Percentiles rank a stretch among this genome's conserved stretches.
phyloP scores from a whole-genome alignment of 2,329 filamentous ascomycete species.

The Immersiporthe knoxdaviesiana region DNA sequence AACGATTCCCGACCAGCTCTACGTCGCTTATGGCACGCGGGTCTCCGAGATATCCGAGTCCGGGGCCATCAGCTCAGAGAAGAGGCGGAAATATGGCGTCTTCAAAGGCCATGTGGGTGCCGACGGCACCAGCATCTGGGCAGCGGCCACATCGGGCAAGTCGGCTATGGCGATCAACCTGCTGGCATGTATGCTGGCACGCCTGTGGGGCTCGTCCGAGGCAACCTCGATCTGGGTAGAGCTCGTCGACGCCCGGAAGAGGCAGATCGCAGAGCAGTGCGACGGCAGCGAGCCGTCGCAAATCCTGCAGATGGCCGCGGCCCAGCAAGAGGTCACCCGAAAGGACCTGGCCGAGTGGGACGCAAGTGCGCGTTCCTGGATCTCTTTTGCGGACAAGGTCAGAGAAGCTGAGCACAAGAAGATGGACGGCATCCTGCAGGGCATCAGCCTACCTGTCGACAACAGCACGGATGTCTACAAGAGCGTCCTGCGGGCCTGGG shows the following conservation, averaged over 20 bases:
- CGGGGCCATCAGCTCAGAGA: neutral
- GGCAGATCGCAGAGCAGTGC: slow-evolving; percentile 16
- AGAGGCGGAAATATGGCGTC: neutral
- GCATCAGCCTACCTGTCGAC: slow-evolving; percentile 35
- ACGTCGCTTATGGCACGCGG: neutral
- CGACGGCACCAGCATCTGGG: slow-evolving; percentile 43
- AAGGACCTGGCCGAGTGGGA: slow-evolving; percentile 42
- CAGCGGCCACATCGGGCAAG: slow-evolving; percentile 41
- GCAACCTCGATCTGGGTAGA: slow-evolving; percentile 38
- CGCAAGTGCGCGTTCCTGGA: slow-evolving; percentile 43
- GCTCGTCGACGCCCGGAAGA: slow-evolving; percentile 32
- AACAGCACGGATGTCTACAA: slow-evolving; percentile 33
- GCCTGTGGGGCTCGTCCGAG: slow-evolving; percentile 33
- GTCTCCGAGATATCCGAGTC: slow-evolving; percentile 3
- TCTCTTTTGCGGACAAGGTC: slow-evolving; percentile 38
- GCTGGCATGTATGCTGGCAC: slow-evolving; percentile 38
- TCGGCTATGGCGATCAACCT: slow-evolving; percentile 38
- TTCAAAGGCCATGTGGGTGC: slow-evolving; percentile 31
- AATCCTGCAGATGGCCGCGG: slow-evolving; percentile 11
- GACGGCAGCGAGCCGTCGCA: slow-evolving; percentile 1
- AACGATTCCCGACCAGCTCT: neutral
- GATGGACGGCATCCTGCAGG: slow-evolving; percentile 37
- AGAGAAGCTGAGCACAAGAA: slow-evolving; percentile 36
- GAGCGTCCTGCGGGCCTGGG: slow-evolving; percentile 39
- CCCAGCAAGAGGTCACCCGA: slow-evolving; percentile 30